These are phyloP conservation scores for Zarea fungicola DNA, from an alignment of 2,329 filamentous ascomycete species.

Conservation along the genomic window DNA sequence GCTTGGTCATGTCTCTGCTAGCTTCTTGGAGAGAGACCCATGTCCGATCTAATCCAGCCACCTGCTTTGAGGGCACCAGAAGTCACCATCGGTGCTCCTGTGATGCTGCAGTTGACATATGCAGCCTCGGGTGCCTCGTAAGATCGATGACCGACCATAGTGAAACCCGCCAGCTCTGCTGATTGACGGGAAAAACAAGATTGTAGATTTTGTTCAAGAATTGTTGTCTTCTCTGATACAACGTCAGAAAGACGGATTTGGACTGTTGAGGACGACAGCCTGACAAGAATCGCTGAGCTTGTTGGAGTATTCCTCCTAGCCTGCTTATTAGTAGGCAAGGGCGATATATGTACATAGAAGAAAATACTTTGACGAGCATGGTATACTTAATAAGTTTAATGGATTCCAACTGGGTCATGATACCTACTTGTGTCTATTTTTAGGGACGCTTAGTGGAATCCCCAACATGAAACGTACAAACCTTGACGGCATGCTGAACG, in stretches of 20 bases:
- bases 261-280: slow-evolving; percentile 3
- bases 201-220: slow-evolving; percentile 3
- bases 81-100: slow-evolving; percentile 20
- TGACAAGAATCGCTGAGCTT: not conserved
- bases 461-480: not conserved
- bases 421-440: not conserved
- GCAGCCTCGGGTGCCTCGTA: slow-evolving; percentile 19
- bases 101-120: slow-evolving; percentile 18
- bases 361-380: slow-evolving; percentile 1
- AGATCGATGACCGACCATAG: not conserved
- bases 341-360: not conserved
- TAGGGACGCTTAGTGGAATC: slow-evolving; percentile 2
- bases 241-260: not conserved
- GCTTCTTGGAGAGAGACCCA: slow-evolving; percentile 20
- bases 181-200: not conserved
- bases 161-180: not conserved
- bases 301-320: not conserved
- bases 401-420: not conserved
- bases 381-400: not conserved
- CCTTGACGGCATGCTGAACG: not conserved
- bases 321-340: not conserved
- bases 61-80: slow-evolving; percentile 20
- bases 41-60: slow-evolving; percentile 20
- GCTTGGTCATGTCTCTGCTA: slow-evolving; percentile 10
- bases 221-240: not conserved